A percentile compares a stretch with the other conserved stretches of the same genome.
phyloP scores from a whole-genome alignment of 2,329 filamentous ascomycete genomes.

The Neonectria punicea region DNA sequence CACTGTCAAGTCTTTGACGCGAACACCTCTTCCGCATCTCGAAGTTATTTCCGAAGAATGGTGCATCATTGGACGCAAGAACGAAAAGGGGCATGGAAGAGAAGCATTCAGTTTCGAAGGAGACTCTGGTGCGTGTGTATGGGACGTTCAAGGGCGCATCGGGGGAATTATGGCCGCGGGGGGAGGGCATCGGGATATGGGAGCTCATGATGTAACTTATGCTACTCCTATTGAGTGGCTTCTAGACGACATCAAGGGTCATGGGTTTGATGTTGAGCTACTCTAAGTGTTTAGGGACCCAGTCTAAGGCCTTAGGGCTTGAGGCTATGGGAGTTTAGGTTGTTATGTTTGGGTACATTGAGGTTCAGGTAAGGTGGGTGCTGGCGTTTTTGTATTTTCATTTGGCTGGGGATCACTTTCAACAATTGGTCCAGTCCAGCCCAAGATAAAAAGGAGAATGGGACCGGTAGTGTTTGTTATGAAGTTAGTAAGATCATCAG shows the following conservation, averaged over 20 bases:
- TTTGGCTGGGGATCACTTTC: no score
- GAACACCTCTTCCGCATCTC: neutral
- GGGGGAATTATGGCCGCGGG: conserved; percentile 2
- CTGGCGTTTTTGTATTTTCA: no score
- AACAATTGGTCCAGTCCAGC: no score
- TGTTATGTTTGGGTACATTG: no score
- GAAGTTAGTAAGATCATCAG: no score
- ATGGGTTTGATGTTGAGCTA: conserved; percentile 15
- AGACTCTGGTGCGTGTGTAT: conserved; percentile 16
- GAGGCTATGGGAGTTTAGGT: no score
- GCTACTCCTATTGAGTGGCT: conserved; percentile 25
- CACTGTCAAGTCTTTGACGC: neutral
- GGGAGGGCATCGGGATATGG: fast-evolving
- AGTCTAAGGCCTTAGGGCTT: no score
- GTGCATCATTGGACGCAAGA: conserved; percentile 9
- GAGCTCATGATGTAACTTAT: neutral
- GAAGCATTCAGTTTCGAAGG: neutral
- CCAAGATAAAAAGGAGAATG: no score
- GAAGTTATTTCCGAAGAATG: conserved; percentile 11
- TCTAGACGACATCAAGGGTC: conserved; percentile 4
- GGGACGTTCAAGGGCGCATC: conserved; percentile 1
- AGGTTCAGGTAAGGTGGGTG: no score
- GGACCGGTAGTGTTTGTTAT: no score
- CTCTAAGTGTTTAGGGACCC: conserved; percentile 7
- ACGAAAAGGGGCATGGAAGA: neutral